These are phyloP conservation scores for Lobosporangium transversale DNA, from an alignment of 192 early-diverging fungal species.

Conservation along the genomic window DNA sequence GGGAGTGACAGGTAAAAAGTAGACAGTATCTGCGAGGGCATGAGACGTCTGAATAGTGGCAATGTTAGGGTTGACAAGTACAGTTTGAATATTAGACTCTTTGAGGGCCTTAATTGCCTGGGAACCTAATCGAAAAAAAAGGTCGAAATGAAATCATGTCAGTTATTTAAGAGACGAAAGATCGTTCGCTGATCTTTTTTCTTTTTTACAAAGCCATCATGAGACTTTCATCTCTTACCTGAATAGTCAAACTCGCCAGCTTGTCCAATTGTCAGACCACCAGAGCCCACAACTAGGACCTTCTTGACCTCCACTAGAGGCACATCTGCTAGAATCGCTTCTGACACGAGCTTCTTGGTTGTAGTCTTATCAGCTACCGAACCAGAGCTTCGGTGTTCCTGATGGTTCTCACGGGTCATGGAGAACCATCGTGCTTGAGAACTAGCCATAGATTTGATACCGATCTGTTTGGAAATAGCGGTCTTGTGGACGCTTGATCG, in stretches of 20 bases:
- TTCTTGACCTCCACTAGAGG: slow-evolving; percentile 75
- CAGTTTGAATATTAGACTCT: slow-evolving; percentile 91
- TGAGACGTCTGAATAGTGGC: slow-evolving; percentile 98
- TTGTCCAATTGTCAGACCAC: slow-evolving; percentile 95
- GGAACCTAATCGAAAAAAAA: slow-evolving; percentile 64
- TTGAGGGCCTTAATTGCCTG: slow-evolving; percentile 98
- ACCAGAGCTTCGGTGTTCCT: slow-evolving; percentile 22
- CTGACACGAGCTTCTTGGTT: slow-evolving; percentile 52
- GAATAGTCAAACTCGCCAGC: slow-evolving; percentile 99
- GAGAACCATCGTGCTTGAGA: slow-evolving; percentile 48
- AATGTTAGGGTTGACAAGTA: slow-evolving; percentile 99
- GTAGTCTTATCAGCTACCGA: background rate
- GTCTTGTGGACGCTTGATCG: slow-evolving; percentile 28
- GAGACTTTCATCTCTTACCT: no score
- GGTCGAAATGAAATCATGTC: no score
- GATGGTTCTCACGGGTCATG: slow-evolving; percentile 6
- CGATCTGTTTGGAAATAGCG: slow-evolving; percentile 9
- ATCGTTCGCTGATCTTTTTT: background rate
- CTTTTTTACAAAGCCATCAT: background rate
- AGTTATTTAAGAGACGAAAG: no score
- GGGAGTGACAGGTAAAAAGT: slow-evolving; percentile 95
- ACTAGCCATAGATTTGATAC: slow-evolving; percentile 24
- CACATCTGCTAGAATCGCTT: slow-evolving; percentile 58
- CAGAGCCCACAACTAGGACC: slow-evolving; percentile 94
- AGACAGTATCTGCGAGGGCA: slow-evolving; percentile 92